Base-by-base conservation (phyloP, 2,329 filamentous ascomycete species). In the Nothophaeocryptopus gaeumannii region DNA sequence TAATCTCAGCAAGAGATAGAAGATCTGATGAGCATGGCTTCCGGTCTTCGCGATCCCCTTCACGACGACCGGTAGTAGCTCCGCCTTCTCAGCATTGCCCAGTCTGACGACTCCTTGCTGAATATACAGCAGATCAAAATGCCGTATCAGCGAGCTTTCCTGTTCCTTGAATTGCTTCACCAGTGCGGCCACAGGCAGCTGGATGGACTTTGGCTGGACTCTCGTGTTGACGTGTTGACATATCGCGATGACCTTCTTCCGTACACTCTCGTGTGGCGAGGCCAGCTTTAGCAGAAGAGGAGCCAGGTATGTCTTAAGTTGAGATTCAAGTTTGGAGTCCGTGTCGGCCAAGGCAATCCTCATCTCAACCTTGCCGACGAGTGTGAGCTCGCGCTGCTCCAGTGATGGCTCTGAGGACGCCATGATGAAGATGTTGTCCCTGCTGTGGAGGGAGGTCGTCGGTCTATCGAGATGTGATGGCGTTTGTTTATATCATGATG, bases 161-260 rank as follows among this genome's bases (percentile, higher is more conserved):
- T 82, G 82, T 15, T 88, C 82, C 69, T 95, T 95, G 77, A 95
- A 96, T 68, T 97, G 93, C 60, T 90, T 85, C 47, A 97, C 70
- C 13, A 99, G 77, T 12, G 84, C 82, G n/a, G 82, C 80, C 10
- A 97, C 90, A 0, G 93, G 93, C 5, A 99, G 75, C 46, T 91
- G 78, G 56, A 96, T 83, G 8, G 78, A 76, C 66, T 74, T 72
- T 58, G 79, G 72, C 65, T 82, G 79, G 57, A 83, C 75, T 51
- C 82, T 73, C 13, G 82, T 83, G 63, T 84, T 87, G 70, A 88
- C 72, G 71, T 89, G 85, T 66, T 86, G 83, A 64, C 84, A 88
- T 56, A 87, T 77, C 26, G 82, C 77, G 52, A 88, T 83, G 57
- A 87, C 81, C 73, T 92, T 93, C 61, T 85, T 85, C 61, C 92